These are phyloP conservation scores for Pseudogymnoascus sp. DNA, from an alignment of 2,329 filamentous ascomycete genomes.

Conservation along the genomic window DNA sequence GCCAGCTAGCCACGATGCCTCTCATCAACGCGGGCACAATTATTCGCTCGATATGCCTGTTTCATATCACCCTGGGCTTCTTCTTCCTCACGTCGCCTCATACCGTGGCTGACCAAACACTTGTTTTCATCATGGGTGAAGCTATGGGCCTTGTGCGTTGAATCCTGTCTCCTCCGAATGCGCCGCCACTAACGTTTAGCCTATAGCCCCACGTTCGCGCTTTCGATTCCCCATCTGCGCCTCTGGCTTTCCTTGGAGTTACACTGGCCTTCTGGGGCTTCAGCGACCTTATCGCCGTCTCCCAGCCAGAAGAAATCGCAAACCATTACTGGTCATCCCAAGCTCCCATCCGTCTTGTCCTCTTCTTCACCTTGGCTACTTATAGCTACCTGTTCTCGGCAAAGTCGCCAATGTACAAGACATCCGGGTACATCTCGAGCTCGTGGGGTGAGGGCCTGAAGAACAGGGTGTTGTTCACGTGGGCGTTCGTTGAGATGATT, in stretches of 20 bases:
- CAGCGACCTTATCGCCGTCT: slow-evolving; percentile 57
- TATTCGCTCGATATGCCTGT: slow-evolving; percentile 72
- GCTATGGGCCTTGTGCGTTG: slow-evolving; percentile 66
- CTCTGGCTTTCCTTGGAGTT: slow-evolving; percentile 64
- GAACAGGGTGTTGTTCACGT: slow-evolving; percentile 78
- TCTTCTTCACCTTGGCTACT: slow-evolving; percentile 52
- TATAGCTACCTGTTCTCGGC: slow-evolving; percentile 57
- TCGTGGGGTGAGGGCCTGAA: slow-evolving; percentile 59
- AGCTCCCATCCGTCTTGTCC: slow-evolving; percentile 55
- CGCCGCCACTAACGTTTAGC: slow-evolving; percentile 9
- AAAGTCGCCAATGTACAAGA: slow-evolving; percentile 40
- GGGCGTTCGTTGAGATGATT: slow-evolving; percentile 74
- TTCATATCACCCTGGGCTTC: slow-evolving; percentile 75
- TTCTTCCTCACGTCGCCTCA: slow-evolving; percentile 71
- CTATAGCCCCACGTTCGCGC: slow-evolving; percentile 53
- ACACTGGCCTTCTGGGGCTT: slow-evolving; percentile 54
- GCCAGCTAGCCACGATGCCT: slow-evolving; percentile 49
- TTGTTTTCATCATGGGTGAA: slow-evolving; percentile 76
- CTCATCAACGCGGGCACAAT: slow-evolving; percentile 73
- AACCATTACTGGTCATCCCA: slow-evolving; percentile 56
- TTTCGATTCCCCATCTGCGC: slow-evolving; percentile 61
- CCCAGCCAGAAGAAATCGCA: slow-evolving; percentile 57
- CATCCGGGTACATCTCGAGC: slow-evolving; percentile 30
- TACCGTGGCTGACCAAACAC: slow-evolving; percentile 65
- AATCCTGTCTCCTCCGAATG: background rate